phyloP scores from a whole-genome alignment of 2,329 filamentous ascomycete genomes.

The Alternaria angustiovoidea region DNA sequence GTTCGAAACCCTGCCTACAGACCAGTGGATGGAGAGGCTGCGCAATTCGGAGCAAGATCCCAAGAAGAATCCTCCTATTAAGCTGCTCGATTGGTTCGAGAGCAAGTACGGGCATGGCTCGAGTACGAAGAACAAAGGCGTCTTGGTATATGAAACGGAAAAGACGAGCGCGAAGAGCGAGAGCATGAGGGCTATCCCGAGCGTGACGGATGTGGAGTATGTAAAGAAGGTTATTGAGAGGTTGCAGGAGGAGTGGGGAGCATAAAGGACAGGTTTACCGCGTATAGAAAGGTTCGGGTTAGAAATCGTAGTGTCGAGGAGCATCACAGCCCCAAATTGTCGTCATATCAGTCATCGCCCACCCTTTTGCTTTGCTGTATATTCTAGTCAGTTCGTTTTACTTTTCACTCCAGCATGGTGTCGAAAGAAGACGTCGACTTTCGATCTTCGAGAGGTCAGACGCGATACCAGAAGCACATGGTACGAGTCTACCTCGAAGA shows the following conservation, averaged over 20 bases:
- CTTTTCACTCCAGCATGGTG: too few species aligned
- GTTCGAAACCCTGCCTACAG: slow-evolving; percentile 33
- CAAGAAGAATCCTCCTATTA: slow-evolving; percentile 37
- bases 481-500: too few species aligned
- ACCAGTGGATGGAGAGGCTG: slow-evolving; percentile 38
- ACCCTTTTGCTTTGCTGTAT: too few species aligned
- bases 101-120: slow-evolving; percentile 32
- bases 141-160: slow-evolving; percentile 24
- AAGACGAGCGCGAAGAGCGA: slow-evolving; percentile 25
- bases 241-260: slow-evolving; percentile 21
- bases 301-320: too few species aligned
- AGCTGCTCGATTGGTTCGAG: slow-evolving; percentile 42
- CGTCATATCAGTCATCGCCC: too few species aligned
- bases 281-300: not conserved
- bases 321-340: too few species aligned
- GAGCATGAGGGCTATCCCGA: slow-evolving; percentile 18
- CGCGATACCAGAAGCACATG: too few species aligned
- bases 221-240: slow-evolving; percentile 26
- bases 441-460: too few species aligned
- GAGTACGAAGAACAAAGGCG: slow-evolving; percentile 15
- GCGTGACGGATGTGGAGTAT: slow-evolving; percentile 24
- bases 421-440: too few species aligned
- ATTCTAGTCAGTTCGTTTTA: too few species aligned
- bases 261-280: not conserved
- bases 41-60: slow-evolving; percentile 33